These are phyloP conservation scores for Amanita rubescens DNA, from an alignment of 768 basidiomycete genomes.

Conservation along the genomic window DNA sequence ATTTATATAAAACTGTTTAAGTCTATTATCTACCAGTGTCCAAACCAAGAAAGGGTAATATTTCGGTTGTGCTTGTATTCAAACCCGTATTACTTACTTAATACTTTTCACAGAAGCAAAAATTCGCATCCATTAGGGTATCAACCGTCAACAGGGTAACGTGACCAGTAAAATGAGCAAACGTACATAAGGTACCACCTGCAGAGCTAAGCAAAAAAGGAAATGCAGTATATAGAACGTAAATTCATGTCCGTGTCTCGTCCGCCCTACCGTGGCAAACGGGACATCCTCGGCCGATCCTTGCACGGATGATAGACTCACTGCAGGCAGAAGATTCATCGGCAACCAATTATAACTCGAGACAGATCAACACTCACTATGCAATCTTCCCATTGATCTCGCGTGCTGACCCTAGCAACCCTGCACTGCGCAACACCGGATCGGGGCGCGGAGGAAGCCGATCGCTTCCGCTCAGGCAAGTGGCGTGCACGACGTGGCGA, in stretches of 20 bases:
- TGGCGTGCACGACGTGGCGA: conserved; percentile 80
- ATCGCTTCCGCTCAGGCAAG: conserved; percentile 63
- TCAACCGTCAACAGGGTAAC: not conserved
- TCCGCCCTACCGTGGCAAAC: conserved; percentile 61
- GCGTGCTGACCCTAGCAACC: conserved; percentile 25
- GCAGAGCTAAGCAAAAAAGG: not conserved
- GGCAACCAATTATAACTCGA: not conserved
- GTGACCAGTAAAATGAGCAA: not conserved
- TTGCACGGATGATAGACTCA: conserved; percentile 62
- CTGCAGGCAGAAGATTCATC: conserved; percentile 25
- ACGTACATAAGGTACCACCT: not conserved
- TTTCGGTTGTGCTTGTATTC: too few relatives aligned
- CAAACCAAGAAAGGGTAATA: too few relatives aligned
- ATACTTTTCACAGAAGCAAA: too few relatives aligned
- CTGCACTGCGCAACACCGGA: conserved; percentile 38
- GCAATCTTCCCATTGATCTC: conserved; percentile 69
- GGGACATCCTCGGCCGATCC: conserved; percentile 65
- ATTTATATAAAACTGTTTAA: too few relatives aligned
- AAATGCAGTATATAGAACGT: conserved; percentile 5
- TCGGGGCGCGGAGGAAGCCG: conserved; percentile 58
- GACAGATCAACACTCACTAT: conserved; percentile 45
- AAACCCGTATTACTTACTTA: too few relatives aligned
- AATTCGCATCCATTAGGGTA: not conserved
- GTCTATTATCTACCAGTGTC: too few relatives aligned
- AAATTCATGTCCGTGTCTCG: conserved; percentile 28